Conservation (phyloP, 345 rosid species). For the Rhodomyrtus tomentosa region DNA sequence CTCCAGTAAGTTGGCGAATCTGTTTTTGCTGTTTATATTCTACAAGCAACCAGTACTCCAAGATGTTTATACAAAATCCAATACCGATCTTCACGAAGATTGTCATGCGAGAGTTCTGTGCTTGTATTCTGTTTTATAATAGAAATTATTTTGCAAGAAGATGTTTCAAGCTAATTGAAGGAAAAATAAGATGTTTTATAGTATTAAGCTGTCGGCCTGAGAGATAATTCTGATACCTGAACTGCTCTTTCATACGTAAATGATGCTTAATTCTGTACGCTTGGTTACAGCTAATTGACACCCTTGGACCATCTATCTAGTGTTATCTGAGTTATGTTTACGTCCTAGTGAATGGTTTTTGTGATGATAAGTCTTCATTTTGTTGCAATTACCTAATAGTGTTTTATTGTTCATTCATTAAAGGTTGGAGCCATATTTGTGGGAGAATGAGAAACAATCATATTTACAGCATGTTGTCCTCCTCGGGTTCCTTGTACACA, state of each 20-base stretch:
- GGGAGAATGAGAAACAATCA: constrained; percentile 91
- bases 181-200: not conserved
- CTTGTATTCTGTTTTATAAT: too few relatives aligned
- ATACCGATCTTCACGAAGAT: too few relatives aligned
- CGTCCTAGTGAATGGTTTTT: not conserved
- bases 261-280: not conserved
- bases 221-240: not conserved
- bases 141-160: too few relatives aligned
- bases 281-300: not conserved
- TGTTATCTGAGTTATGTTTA: not conserved
- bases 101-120: too few relatives aligned
- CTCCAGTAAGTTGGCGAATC: constrained; percentile 55
- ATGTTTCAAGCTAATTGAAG: too few relatives aligned
- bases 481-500: constrained; percentile 96
- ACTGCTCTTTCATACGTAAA: not conserved
- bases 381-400: not conserved
- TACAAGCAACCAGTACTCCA: not conserved
- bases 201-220: not conserved
- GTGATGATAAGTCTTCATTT: not conserved
- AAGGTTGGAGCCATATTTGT: constrained; percentile 88
- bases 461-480: constrained; percentile 91
- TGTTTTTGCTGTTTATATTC: not conserved
- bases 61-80: too few relatives aligned
- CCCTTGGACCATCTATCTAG: too few relatives aligned
- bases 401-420: not conserved